A percentile compares a stretch with the other conserved stretches of the same genome.
phyloP scores from a whole-genome alignment of 257 asterid genomes.

The Voacanga thouarsii region DNA sequence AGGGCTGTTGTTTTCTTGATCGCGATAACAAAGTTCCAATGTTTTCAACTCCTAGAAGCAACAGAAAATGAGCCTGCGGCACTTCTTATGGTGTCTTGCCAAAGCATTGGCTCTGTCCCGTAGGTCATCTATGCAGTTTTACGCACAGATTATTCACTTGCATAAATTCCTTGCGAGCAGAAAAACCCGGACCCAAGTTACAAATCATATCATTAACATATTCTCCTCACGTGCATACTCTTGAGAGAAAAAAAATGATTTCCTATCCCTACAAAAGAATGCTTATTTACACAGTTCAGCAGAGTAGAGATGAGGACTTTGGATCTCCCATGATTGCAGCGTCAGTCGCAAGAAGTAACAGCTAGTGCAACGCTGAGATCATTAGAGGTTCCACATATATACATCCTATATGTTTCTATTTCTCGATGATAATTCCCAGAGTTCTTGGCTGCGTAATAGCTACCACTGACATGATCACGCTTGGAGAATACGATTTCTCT shows the following conservation, averaged over 20 bases:
- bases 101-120: background rate
- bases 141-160: background rate
- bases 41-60: background rate
- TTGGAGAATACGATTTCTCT: slow-evolving; percentile 85
- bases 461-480: slow-evolving; percentile 56
- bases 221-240: background rate
- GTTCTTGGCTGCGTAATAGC: slow-evolving; percentile 52
- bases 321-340: background rate
- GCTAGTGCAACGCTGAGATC: slow-evolving; percentile 90
- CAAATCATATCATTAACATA: background rate
- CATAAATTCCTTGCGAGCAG: background rate
- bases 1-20: background rate
- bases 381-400: slow-evolving; percentile 74
- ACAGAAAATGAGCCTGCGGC: background rate
- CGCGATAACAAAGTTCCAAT: background rate
- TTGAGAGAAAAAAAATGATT: background rate
- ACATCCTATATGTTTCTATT: slow-evolving; percentile 86
- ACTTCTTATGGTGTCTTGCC: background rate
- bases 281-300: background rate
- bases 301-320: background rate
- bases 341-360: slow-evolving; percentile 82
- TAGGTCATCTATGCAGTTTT: too few species aligned
- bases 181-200: background rate
- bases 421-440: slow-evolving; percentile 46
- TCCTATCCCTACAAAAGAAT: background rate